Conservation (phyloP, 2,329 filamentous ascomycete species). For the Aspergillus tubingensis region DNA sequence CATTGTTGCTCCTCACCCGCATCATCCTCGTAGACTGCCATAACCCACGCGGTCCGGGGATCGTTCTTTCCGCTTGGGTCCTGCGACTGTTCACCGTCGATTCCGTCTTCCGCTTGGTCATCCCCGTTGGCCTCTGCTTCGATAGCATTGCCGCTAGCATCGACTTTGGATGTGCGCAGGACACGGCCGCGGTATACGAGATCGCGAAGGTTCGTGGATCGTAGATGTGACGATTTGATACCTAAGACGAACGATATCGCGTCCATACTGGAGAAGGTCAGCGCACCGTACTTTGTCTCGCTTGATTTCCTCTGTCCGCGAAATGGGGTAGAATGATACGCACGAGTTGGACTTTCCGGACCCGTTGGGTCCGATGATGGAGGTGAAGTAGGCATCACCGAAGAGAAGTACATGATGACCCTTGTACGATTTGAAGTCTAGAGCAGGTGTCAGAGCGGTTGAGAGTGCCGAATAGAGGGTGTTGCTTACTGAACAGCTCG, state of each 20-base stretch:
- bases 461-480: not conserved
- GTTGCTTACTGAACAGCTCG: slow-evolving; percentile 80
- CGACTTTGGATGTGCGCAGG: slow-evolving; percentile 87
- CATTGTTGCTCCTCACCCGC: slow-evolving; percentile 91
- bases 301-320: not conserved
- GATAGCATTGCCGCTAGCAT: slow-evolving; percentile 74
- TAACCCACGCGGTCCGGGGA: slow-evolving; percentile 95
- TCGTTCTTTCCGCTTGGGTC: slow-evolving; percentile 63
- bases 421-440: slow-evolving; percentile 99
- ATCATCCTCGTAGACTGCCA: slow-evolving; percentile 98
- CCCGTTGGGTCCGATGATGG: slow-evolving; percentile 98
- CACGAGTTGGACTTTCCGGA: slow-evolving; percentile 98
- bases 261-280: slow-evolving; percentile 72
- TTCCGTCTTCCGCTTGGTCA: slow-evolving; percentile 58
- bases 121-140: slow-evolving; percentile 64
- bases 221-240: slow-evolving; percentile 97
- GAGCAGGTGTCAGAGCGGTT: slow-evolving; percentile 28
- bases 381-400: slow-evolving; percentile 97
- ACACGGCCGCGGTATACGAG: slow-evolving; percentile 95
- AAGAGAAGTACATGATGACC: slow-evolving; percentile 93
- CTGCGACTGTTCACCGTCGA: slow-evolving; percentile 64
- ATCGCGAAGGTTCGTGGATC: slow-evolving; percentile 90
- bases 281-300: slow-evolving; percentile 12
- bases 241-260: slow-evolving; percentile 98
- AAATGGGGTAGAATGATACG: slow-evolving; percentile 35